phyloP scores from a whole-genome alignment of 2,329 filamentous ascomycete species.

The Monilinia polystroma region DNA sequence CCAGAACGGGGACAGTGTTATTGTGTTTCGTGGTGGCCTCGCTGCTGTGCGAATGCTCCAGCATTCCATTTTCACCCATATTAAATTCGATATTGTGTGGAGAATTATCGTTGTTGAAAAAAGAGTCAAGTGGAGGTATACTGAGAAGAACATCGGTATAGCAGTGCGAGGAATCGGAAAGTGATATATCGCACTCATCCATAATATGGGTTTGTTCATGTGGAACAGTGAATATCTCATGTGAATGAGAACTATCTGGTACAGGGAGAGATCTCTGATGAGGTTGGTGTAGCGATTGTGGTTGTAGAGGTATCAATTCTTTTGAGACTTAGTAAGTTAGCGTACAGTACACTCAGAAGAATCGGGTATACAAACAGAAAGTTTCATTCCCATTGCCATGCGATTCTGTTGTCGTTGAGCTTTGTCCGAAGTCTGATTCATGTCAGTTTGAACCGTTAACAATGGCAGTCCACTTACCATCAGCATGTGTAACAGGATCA shows the following conservation, averaged over 20 bases:
- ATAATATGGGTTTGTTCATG: slow-evolving; percentile 2
- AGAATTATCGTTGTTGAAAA: background rate
- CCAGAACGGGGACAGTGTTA: background rate
- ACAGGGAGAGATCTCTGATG: background rate
- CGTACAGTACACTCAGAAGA: background rate
- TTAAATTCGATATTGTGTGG: background rate
- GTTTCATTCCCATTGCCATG: background rate
- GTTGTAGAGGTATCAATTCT: background rate
- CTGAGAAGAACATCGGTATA: background rate
- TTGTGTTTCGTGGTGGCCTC: background rate
- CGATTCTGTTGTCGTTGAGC: background rate
- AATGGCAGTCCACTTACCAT: background rate
- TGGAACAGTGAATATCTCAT: background rate
- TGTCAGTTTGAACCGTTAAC: background rate
- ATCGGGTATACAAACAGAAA: slow-evolving; percentile 1
- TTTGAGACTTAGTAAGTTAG: background rate
- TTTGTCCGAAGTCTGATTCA: background rate
- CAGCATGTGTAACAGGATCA: background rate
- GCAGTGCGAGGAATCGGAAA: background rate
- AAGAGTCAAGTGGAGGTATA: background rate
- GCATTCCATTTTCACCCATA: background rate
- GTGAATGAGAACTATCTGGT: background rate
- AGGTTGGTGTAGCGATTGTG: background rate
- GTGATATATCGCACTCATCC: background rate
- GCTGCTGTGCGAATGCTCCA: background rate